Percentiles rank a stretch among this genome's conserved stretches.
phyloP scores from a whole-genome alignment of 306 rosid genomes.

The Morella rubra region DNA sequence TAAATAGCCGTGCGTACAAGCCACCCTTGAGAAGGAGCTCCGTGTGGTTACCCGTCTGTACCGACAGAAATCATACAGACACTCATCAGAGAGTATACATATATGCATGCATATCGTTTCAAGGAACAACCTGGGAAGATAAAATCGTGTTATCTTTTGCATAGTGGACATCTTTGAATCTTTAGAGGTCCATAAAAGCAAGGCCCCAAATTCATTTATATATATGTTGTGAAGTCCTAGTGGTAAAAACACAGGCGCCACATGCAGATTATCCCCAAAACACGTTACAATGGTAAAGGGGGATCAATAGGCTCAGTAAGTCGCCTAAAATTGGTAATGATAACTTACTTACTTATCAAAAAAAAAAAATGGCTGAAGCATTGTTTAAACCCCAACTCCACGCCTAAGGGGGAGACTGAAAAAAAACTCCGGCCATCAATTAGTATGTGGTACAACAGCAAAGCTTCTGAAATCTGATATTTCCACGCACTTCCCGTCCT shows the following conservation, averaged over 20 bases:
- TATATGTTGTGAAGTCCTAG: not conserved
- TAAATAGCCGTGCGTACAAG: conserved; percentile 29
- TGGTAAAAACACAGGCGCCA: not conserved
- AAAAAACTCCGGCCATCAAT: not conserved
- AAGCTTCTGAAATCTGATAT: not conserved
- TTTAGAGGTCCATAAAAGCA: not conserved
- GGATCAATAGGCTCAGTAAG: no score
- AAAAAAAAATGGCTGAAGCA: no score
- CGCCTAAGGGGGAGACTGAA: not conserved
- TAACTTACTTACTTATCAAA: no score
- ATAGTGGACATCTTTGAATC: not conserved
- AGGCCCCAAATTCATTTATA: not conserved
- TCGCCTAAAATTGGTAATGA: no score
- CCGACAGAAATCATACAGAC: not conserved
- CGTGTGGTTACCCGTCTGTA: conserved; percentile 39
- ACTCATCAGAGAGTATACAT: not conserved
- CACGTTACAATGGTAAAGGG: no score
- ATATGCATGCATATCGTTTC: not conserved
- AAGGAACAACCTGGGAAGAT: not conserved
- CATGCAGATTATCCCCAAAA: no score
- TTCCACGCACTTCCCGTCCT: not conserved
- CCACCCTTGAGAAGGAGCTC: conserved; percentile 39
- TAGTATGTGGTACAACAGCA: not conserved
- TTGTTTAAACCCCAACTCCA: no score
- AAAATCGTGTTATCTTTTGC: not conserved